Evolutionary conservation across 352 stramenopile species (phyloP), one percentile per base, ranked within the genome.

Genomic region (Globisporangium okanoganense): DNA sequence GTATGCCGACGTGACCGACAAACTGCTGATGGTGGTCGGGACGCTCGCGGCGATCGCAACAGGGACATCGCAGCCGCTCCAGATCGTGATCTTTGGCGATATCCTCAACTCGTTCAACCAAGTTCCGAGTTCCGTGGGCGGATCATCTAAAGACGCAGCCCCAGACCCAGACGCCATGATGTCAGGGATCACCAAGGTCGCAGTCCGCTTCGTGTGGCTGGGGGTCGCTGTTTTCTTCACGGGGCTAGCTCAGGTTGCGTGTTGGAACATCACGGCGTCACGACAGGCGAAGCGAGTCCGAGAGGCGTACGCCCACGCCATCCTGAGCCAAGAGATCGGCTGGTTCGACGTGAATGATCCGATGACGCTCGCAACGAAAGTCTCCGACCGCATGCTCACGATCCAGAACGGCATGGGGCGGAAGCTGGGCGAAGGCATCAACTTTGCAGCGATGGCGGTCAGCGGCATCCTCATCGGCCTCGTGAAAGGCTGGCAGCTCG

Each of bases 311-410:
- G 72, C 82, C 1, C 67, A 62, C 43, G 72, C 79, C 1, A 85
- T 89, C 38, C 66, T 84, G 40, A 79, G 76, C 16, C 76, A 88
- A 57, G 76, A 86, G 44, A 86, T 89, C 50, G 79, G 75, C 10
- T 87, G 79, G 79, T 89, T 89, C 29, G 79, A 89, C 40, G 69
- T 87, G 29, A 84, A 85, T 43, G 78, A 89, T 7, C 73, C 73
- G 0, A 86, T 73, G 69, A 62, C 76, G 56, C 56, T 85, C 18
- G 67, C 73, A 3, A 71, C 76, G 1, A 63, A 67, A n/a, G 69
- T 82, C 1, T 44, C 62, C 8, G 75, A 76, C 27, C 60, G 72
- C 0, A 70, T 62, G 13, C 60, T 84, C 45, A 56, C 67, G 10
- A 79, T 85, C 38, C 66, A 86, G 35, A 65, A 84, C 9, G 75